Base-by-base conservation (phyloP, 2,329 filamentous ascomycete species). In the Beauveria rudraprayagi region DNA sequence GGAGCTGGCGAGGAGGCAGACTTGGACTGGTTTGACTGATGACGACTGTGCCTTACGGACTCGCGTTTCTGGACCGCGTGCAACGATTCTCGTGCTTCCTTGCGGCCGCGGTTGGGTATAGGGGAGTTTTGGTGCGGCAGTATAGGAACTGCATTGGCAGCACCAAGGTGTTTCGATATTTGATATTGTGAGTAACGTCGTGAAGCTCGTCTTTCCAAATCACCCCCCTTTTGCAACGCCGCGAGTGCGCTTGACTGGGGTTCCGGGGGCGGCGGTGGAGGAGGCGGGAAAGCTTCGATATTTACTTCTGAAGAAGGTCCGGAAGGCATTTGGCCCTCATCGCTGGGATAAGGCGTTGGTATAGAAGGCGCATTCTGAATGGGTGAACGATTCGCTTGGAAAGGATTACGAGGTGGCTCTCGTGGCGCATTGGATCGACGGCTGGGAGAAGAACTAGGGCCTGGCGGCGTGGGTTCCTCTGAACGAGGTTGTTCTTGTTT, bases 171-270 rank as follows among this genome's bases (percentile, higher is more conserved):
- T 71, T 97, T 97, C 51, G 91, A 91, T 67, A 99, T 96, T 70
- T 99, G 94, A 71, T 97, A 99, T 58, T 92, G 90, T 2, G 94
- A 97, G 71, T 97, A 99, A 69, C 94, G 83, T 66, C 93, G 83
- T 16, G 94, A 99, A 1, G 94, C 94, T 71, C 94, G 84, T 70
- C 94, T 85, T 75, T 99, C 94, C 55, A 99, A 78, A 66, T 97
- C 92, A 22, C 93, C 93, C 40, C 92, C 92, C 73, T 92, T 86
- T 74, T 97, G 94, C 66, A 99, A 75, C 56, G 92, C 92, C 54
- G 91, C 91, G 57, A 99, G 78, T 5, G 94, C 94, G 77, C 96
- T 95, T 68, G 94, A 90, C 67, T 92, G 87, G 68, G 90, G 90
- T 57, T 91, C 89, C 3, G 73, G 73, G 1, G 91, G 89, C n/a